These are phyloP conservation scores for Ottelia alismoides DNA, from an alignment of 106 monocot species.

Conservation along the genomic window DNA sequence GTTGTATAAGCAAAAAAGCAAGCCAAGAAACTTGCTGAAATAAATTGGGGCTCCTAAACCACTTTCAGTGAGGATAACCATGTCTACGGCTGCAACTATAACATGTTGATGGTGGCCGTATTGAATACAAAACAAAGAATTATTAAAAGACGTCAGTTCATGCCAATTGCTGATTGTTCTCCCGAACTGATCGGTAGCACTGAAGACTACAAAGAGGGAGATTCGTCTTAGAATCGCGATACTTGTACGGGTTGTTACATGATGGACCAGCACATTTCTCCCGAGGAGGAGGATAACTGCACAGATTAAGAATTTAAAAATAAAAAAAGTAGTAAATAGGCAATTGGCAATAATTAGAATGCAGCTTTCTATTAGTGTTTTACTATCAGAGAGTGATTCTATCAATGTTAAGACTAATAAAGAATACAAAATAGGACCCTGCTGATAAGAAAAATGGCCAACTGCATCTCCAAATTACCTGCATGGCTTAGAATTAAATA, in stretches of 20 bases:
- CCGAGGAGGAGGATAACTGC: constrained; percentile 72
- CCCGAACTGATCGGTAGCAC: constrained; percentile 58
- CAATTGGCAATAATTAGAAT: background rate
- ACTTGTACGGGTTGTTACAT: constrained; percentile 64
- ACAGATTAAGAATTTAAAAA: background rate
- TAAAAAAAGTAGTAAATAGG: background rate
- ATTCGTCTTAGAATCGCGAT: constrained; percentile 64
- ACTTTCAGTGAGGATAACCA: too few species aligned
- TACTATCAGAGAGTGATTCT: too few species aligned
- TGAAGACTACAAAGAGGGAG: constrained; percentile 76
- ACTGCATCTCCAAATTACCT: constrained; percentile 23
- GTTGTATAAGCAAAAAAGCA: too few species aligned
- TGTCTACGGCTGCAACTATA: too few species aligned
- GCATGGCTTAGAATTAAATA: constrained; percentile 43
- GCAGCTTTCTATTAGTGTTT: background rate
- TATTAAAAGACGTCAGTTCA: too few species aligned
- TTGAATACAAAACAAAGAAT: too few species aligned
- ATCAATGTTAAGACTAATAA: too few species aligned
- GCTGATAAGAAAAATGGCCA: background rate
- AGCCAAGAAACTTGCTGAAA: too few species aligned
- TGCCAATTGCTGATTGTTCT: constrained; percentile 7
- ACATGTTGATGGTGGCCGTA: too few species aligned
- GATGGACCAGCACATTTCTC: constrained; percentile 71
- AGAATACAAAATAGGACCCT: background rate
- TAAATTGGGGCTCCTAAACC: too few species aligned